These are phyloP conservation scores for Purshia tridentata DNA, from an alignment of 306 rosid species.

Conservation along the genomic window DNA sequence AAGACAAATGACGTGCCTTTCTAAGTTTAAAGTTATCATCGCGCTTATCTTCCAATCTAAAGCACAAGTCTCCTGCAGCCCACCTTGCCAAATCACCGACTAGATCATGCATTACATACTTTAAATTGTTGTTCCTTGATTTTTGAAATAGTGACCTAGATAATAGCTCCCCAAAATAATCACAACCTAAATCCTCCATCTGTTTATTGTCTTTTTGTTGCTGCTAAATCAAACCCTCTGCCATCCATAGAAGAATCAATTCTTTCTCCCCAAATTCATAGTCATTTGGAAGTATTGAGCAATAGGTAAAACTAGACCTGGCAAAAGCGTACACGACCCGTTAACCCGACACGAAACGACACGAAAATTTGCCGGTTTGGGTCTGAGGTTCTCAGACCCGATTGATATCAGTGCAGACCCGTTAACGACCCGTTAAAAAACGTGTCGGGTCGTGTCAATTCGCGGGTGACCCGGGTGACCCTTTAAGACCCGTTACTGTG, in stretches of 20 bases:
- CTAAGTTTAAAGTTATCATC: too few relatives aligned
- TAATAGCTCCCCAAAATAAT: slow-evolving; percentile 18
- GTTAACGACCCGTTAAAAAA: too few relatives aligned
- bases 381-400: too few relatives aligned
- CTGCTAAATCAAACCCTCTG: slow-evolving; percentile 18
- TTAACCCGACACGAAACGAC: too few relatives aligned
- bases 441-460: too few relatives aligned
- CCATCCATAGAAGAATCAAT: slow-evolving; percentile 36
- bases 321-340: too few relatives aligned
- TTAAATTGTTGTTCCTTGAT: not conserved
- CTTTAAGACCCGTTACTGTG: too few relatives aligned
- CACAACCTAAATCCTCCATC: slow-evolving; percentile 21
- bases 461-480: too few relatives aligned
- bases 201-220: not conserved
- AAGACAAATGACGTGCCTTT: slow-evolving; percentile 32
- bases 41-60: not conserved
- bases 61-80: slow-evolving; percentile 3
- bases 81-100: slow-evolving; percentile 34
- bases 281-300: slow-evolving; percentile 28
- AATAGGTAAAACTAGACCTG: slow-evolving; percentile 42
- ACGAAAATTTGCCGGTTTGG: too few relatives aligned
- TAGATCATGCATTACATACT: slow-evolving; percentile 39
- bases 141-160: slow-evolving; percentile 35
- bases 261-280: slow-evolving; percentile 9
- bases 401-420: too few relatives aligned